Conservation (phyloP, 2,329 filamentous ascomycete species). For the Penicillium sp. region DNA sequence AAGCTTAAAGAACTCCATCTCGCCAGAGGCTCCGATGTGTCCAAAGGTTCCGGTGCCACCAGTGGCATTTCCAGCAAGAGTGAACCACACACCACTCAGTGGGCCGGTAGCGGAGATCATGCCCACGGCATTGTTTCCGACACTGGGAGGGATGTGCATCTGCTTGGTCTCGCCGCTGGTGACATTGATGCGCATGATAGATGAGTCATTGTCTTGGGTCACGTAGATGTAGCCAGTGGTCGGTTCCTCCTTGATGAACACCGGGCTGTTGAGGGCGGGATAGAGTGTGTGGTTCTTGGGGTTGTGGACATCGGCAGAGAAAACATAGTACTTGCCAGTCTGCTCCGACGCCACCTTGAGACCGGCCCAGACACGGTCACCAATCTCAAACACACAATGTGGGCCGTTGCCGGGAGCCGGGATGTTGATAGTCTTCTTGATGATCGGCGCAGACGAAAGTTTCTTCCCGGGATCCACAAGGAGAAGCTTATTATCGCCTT, state of each 20-base stretch:
- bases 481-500: constrained; percentile 13
- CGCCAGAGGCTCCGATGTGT: constrained; percentile 11
- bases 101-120: constrained; percentile 10
- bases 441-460: constrained; percentile 7
- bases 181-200: constrained; percentile 15
- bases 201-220: constrained; percentile 15
- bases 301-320: constrained; percentile 13
- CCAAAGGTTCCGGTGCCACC: constrained; percentile 16
- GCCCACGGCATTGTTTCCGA: constrained; percentile 17
- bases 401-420: constrained; percentile 11
- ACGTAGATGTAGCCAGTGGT: constrained; percentile 14
- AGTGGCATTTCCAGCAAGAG: constrained; percentile 14
- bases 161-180: constrained; percentile 11
- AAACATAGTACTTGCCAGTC: constrained; percentile 14
- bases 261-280: constrained; percentile 11
- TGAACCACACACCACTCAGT: constrained; percentile 15
- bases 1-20: constrained; percentile 13
- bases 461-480: constrained; percentile 13
- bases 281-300: constrained; percentile 8
- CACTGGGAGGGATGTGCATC: constrained; percentile 10
- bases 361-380: constrained; percentile 14
- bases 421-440: constrained; percentile 11
- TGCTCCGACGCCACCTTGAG: constrained; percentile 14
- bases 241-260: constrained; percentile 12
- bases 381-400: constrained; percentile 16